Evolutionary conservation across 108 stramenopile species (phyloP).

Genomic region (Fragilaria crotonensis): DNA sequence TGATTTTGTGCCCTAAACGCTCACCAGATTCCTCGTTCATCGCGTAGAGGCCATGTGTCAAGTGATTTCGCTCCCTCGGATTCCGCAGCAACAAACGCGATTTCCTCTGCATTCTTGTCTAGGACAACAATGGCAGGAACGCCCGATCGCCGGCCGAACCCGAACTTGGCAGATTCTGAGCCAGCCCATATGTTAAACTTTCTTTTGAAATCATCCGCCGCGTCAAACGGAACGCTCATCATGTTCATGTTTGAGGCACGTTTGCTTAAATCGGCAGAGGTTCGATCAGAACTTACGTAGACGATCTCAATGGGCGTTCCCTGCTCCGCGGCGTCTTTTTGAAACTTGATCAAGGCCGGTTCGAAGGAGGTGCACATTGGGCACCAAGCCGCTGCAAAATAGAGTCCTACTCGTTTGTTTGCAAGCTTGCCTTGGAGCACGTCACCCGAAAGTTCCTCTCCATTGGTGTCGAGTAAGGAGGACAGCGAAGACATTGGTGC

Average conservation of each 20-base stretch:
- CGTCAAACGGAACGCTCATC: constrained; percentile 45
- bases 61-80: constrained; percentile 36
- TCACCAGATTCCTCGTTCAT: constrained; percentile 44
- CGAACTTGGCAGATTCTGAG: constrained; percentile 33
- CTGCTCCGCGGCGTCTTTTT: constrained; percentile 21
- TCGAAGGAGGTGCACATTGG: constrained; percentile 65
- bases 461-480: no score
- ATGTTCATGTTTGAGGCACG: constrained; percentile 30
- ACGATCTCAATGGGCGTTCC: constrained; percentile 39
- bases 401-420: no score
- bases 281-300: constrained; percentile 47
- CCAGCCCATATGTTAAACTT: constrained; percentile 58
- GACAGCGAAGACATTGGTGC: no score
- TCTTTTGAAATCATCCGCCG: constrained; percentile 37
- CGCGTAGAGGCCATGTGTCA: constrained; percentile 47
- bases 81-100: constrained; percentile 47
- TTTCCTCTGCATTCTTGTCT: constrained; percentile 37
- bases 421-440: no score
- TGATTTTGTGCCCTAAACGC: no score
- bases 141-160: constrained; percentile 48
- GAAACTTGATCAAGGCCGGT: constrained; percentile 36
- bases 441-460: no score
- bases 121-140: constrained; percentile 65
- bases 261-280: constrained; percentile 18
- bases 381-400: no score